A percentile compares a stretch with the other conserved stretches of the same genome.
phyloP scores from a whole-genome alignment of 768 basidiomycete genomes.

The Termitomyces sp. region DNA sequence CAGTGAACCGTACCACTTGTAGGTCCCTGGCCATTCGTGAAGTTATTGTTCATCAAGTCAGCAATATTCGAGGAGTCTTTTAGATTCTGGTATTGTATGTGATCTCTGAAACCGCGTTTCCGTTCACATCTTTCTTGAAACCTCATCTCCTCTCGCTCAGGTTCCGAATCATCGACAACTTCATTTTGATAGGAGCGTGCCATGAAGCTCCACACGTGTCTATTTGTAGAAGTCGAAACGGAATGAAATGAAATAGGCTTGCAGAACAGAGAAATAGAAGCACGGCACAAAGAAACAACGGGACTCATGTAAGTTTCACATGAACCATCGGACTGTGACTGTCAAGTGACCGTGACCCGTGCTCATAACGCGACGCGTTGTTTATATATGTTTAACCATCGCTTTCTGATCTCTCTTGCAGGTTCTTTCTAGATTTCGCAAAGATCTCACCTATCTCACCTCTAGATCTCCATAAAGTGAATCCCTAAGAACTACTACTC shows the following conservation, averaged over 20 bases:
- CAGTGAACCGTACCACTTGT: not conserved
- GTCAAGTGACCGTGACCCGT: constrained; percentile 13
- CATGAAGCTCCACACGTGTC: not conserved
- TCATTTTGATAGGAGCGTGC: constrained; percentile 20
- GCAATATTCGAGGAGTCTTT: constrained; percentile 8
- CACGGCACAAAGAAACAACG: not conserved
- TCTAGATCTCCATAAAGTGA: not conserved
- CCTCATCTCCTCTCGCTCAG: constrained; percentile 46
- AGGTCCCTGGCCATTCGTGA: not conserved
- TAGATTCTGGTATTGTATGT: not conserved
- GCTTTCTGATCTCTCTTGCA: too few relatives aligned
- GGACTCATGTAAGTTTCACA: not conserved
- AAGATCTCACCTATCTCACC: not conserved
- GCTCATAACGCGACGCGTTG: constrained; percentile 38
- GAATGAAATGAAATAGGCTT: not conserved
- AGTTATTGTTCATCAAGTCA: constrained; percentile 19
- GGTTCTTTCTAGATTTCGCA: not conserved
- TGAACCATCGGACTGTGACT: not conserved
- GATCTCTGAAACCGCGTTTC: not conserved
- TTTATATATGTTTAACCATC: constrained; percentile 27
- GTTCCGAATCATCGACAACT: constrained; percentile 65
- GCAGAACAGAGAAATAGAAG: not conserved
- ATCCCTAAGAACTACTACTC: too few relatives aligned
- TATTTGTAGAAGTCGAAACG: not conserved
- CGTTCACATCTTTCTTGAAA: constrained; percentile 13